These are phyloP conservation scores for Penicillium corylophilum DNA, from an alignment of 2,329 filamentous ascomycete genomes.

Conservation along the genomic window DNA sequence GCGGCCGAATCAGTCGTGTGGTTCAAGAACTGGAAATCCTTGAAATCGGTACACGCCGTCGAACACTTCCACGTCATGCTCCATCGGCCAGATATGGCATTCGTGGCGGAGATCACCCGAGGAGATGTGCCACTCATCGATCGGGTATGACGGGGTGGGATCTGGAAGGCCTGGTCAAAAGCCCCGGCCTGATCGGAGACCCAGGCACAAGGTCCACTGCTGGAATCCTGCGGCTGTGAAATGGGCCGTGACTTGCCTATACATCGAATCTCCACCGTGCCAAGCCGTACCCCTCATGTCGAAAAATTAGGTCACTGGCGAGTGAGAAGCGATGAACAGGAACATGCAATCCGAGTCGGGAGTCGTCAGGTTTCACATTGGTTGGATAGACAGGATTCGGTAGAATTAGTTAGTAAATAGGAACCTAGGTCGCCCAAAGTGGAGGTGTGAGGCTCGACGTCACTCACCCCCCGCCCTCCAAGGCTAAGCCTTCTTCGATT, in stretches of 20 bases:
- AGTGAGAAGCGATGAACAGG: background rate
- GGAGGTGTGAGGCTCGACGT: conserved; percentile 11
- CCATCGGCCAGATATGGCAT: conserved; percentile 68
- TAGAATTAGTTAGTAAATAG: background rate
- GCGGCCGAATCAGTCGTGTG: conserved; percentile 62
- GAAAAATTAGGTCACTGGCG: background rate
- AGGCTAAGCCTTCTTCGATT: conserved; percentile 8
- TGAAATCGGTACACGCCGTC: conserved; percentile 83
- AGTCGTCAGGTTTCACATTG: background rate
- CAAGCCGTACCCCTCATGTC: conserved; percentile 26
- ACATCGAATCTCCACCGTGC: conserved; percentile 12
- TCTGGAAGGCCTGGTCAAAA: background rate
- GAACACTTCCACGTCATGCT: conserved; percentile 97
- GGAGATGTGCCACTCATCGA: conserved; percentile 68
- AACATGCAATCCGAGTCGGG: background rate
- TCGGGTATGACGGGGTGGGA: conserved; percentile 31
- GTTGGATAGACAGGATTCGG: background rate
- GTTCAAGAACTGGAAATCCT: conserved; percentile 87
- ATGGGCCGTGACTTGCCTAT: background rate
- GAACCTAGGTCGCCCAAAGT: background rate
- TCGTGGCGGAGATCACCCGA: conserved; percentile 68
- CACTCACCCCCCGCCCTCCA: conserved; percentile 10
- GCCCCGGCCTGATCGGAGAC: background rate
- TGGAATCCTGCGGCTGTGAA: conserved; percentile 3
- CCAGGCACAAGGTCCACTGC: background rate